Conservation (phyloP, 2,329 filamentous ascomycete genomes). For the Ascochyta rabiei region DNA sequence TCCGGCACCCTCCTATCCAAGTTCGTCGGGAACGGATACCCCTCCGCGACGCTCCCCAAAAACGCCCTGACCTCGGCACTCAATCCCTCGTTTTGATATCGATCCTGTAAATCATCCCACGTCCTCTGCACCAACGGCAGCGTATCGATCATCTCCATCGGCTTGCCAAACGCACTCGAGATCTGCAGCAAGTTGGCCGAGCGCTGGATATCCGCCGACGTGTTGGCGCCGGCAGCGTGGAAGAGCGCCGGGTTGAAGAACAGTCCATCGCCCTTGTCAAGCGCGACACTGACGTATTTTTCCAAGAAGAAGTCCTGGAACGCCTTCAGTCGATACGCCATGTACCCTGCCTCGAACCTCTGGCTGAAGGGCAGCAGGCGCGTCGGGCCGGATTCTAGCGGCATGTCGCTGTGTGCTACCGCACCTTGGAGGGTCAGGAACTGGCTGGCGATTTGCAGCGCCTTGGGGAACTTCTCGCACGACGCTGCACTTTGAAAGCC, state of each 20-base stretch:
- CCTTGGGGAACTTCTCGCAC: conserved; percentile 56
- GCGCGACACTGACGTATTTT: conserved; percentile 59
- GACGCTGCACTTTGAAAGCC: conserved; percentile 63
- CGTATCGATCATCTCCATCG: conserved; percentile 67
- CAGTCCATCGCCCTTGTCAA: conserved; percentile 63
- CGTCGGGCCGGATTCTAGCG: conserved; percentile 63
- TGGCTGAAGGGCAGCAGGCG: conserved; percentile 67
- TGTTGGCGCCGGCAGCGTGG: conserved; percentile 67
- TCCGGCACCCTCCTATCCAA: conserved; percentile 63
- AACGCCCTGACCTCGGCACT: conserved; percentile 55
- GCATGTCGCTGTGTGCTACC: conserved; percentile 67
- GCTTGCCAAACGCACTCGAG: conserved; percentile 66
- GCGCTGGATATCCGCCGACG: conserved; percentile 55
- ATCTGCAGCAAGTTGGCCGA: conserved; percentile 68
- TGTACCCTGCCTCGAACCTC: conserved; percentile 61
- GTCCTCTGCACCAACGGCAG: conserved; percentile 55
- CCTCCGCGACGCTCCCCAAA: conserved; percentile 60
- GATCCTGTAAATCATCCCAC: conserved; percentile 51
- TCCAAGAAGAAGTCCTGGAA: conserved; percentile 62
- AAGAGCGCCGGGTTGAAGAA: conserved; percentile 70
- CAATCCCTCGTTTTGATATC: conserved; percentile 46
- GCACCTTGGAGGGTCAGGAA: conserved; percentile 68
- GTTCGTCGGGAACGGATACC: conserved; percentile 69
- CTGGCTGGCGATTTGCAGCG: conserved; percentile 61
- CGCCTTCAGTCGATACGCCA: conserved; percentile 61